A percentile compares a stretch with the other conserved stretches of the same genome.
Conservation (phyloP, 2,329 filamentous ascomycete species). For the Monosporascus sp. region DNA sequence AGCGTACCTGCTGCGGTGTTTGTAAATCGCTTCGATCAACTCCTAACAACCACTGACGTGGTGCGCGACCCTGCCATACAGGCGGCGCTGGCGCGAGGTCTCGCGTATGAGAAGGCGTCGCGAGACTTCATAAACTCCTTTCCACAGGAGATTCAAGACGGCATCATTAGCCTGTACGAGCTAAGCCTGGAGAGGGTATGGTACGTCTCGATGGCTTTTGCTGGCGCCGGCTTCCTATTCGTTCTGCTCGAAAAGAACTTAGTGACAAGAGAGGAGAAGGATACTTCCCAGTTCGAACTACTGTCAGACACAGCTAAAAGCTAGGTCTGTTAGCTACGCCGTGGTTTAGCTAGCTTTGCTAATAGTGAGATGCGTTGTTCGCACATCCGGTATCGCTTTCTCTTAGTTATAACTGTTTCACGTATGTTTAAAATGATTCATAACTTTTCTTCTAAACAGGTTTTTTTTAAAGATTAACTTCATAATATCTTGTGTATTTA, state of each 20-base stretch:
- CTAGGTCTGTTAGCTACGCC: too few relatives aligned
- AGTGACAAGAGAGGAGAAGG: background rate
- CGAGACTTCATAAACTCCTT: background rate
- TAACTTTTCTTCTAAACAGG: too few relatives aligned
- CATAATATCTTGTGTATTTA: too few relatives aligned
- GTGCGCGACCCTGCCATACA: background rate
- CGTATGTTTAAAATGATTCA: too few relatives aligned
- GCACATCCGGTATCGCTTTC: too few relatives aligned
- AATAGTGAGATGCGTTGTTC: too few relatives aligned
- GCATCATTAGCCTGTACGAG: background rate
- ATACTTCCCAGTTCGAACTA: background rate
- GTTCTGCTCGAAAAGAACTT: background rate
- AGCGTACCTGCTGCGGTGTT: constrained; percentile 33
- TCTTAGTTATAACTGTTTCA: too few relatives aligned
- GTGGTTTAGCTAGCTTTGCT: too few relatives aligned
- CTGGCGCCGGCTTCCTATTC: background rate
- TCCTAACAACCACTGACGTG: background rate
- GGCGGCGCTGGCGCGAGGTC: background rate
- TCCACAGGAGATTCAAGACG: background rate
- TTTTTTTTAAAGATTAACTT: too few relatives aligned
- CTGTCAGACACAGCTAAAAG: too few relatives aligned
- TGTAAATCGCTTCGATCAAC: background rate
- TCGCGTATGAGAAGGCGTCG: background rate
- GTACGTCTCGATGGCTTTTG: background rate
- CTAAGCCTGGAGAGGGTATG: background rate